A percentile compares a stretch with the other conserved stretches of the same genome.
Evolutionary conservation across 345 rosid species (phyloP).

Genomic region (Citrus hindsii): DNA sequence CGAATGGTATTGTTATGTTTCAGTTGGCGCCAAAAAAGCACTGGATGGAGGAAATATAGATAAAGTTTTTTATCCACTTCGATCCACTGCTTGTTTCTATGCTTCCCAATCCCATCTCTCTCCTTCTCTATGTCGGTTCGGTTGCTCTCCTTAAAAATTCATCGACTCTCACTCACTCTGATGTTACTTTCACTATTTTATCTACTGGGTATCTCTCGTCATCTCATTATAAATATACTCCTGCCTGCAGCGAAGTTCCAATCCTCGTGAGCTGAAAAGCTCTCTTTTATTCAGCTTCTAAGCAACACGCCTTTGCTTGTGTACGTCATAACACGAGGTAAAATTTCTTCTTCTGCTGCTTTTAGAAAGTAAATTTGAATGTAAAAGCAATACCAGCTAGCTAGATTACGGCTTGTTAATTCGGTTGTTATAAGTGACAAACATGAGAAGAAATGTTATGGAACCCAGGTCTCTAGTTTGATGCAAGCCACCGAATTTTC

Average conservation of each 20-base stretch:
- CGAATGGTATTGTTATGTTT: slow-evolving; percentile 12
- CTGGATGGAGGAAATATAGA: slow-evolving; percentile 15
- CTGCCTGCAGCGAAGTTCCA: background rate
- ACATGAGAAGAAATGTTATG: background rate
- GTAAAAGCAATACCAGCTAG: background rate
- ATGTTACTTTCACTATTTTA: background rate
- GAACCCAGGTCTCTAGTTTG: background rate
- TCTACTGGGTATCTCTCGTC: background rate
- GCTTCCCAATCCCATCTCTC: slow-evolving; percentile 6
- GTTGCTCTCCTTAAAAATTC: background rate
- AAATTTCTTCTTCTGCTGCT: slow-evolving; percentile 2
- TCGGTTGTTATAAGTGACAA: background rate
- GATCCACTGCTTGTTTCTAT: slow-evolving; percentile 4
- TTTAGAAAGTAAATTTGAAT: background rate
- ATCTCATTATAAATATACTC: background rate
- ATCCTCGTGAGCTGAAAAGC: background rate
- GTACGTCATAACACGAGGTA: background rate
- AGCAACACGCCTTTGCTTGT: background rate
- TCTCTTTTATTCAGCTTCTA: background rate
- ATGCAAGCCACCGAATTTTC: background rate
- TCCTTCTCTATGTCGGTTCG: slow-evolving; percentile 4
- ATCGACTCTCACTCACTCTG: slow-evolving; percentile 3
- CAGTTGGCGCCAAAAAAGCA: slow-evolving; percentile 37
- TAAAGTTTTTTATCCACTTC: slow-evolving; percentile 36
- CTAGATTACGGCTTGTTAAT: background rate